These are phyloP conservation scores for Globisporangium nunn DNA, from an alignment of 352 stramenopile species.

Conservation along the genomic window DNA sequence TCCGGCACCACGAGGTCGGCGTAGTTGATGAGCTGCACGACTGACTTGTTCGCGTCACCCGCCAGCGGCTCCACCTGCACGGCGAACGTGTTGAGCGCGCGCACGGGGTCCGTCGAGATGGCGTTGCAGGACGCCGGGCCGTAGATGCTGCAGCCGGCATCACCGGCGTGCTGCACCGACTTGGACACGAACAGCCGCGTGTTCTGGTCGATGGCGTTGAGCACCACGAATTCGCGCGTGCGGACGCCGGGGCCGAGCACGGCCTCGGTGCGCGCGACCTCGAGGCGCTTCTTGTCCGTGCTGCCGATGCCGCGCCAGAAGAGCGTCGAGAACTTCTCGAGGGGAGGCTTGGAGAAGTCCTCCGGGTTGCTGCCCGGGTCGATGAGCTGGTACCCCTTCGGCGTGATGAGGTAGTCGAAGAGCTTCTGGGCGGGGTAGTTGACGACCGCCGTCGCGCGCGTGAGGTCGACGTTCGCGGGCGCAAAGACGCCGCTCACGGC, in stretches of 20 bases:
- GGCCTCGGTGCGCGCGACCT: constrained; percentile 15
- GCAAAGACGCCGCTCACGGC: constrained; percentile 22
- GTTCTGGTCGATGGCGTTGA: constrained; percentile 16
- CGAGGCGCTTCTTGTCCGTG: constrained; percentile 21
- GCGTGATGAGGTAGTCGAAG: constrained; percentile 28
- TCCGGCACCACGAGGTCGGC: constrained; percentile 17
- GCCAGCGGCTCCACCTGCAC: constrained; percentile 13
- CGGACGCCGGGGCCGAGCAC: constrained; percentile 7
- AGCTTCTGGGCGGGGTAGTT: constrained; percentile 19
- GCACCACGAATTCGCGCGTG: constrained; percentile 5
- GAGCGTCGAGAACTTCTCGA: constrained; percentile 14
- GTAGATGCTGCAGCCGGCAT: constrained; percentile 18
- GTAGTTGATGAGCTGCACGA: constrained; percentile 24
- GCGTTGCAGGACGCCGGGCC: constrained; percentile 12
- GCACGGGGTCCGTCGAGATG: constrained; percentile 14
- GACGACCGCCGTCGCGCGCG: constrained; percentile 17
- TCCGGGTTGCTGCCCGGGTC: constrained; percentile 23
- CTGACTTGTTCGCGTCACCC: constrained; percentile 15
- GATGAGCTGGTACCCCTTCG: constrained; percentile 21
- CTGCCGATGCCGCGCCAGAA: constrained; percentile 15
- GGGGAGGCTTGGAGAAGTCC: constrained; percentile 23
- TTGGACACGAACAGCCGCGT: constrained; percentile 12
- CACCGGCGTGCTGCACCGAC: constrained; percentile 12
- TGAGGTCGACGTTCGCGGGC: constrained; percentile 16
- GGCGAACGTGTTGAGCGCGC: constrained; percentile 15